A percentile compares a stretch with the other conserved stretches of the same genome.
These are phyloP conservation scores for Peribolospora kevripleyi DNA, from an alignment of 768 basidiomycete species.

Conservation along the genomic window DNA sequence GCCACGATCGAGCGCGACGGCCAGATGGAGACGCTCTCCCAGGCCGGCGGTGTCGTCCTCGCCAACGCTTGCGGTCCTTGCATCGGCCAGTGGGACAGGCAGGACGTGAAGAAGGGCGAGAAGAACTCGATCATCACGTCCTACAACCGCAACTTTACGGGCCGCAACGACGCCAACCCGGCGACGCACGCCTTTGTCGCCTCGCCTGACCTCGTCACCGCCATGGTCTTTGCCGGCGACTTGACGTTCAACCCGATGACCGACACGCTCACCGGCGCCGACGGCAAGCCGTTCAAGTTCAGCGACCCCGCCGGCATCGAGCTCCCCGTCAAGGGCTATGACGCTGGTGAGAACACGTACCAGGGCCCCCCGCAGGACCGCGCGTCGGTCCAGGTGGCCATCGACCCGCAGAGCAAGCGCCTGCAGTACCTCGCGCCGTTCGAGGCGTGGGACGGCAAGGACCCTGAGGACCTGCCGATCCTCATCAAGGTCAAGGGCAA, in stretches of 20 bases:
- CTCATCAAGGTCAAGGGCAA: slow-evolving; percentile 98
- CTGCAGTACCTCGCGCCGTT: slow-evolving; percentile 79
- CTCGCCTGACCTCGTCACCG: slow-evolving; percentile 84
- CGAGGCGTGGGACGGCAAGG: slow-evolving; percentile 77
- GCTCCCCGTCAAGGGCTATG: slow-evolving; percentile 84
- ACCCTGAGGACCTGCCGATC: slow-evolving; percentile 63
- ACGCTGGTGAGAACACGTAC: slow-evolving; percentile 92
- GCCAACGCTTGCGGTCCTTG: slow-evolving; percentile 99
- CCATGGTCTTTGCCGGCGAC: slow-evolving; percentile 78
- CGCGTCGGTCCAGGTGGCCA: slow-evolving; percentile 57
- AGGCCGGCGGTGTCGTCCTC: slow-evolving; percentile 70
- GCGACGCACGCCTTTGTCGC: slow-evolving; percentile 93
- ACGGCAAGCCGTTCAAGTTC: slow-evolving; percentile 96
- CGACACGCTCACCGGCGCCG: slow-evolving; percentile 60
- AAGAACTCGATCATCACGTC: slow-evolving; percentile 97
- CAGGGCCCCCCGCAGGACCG: slow-evolving; percentile 77
- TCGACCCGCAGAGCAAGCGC: slow-evolving; percentile 62
- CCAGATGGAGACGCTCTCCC: slow-evolving; percentile 64
- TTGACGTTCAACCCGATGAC: slow-evolving; percentile 93
- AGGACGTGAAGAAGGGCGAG: slow-evolving; percentile 90
- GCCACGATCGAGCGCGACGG: slow-evolving; percentile 96
- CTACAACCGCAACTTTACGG: slow-evolving; percentile 99
- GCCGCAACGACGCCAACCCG: slow-evolving; percentile 97
- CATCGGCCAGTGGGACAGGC: slow-evolving; percentile 96
- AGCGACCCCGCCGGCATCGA: slow-evolving; percentile 71